Percentiles rank a stretch among this genome's conserved stretches.
Evolutionary conservation across 2,329 filamentous ascomycete species (phyloP).

Genomic region (Cercospora sp.): DNA sequence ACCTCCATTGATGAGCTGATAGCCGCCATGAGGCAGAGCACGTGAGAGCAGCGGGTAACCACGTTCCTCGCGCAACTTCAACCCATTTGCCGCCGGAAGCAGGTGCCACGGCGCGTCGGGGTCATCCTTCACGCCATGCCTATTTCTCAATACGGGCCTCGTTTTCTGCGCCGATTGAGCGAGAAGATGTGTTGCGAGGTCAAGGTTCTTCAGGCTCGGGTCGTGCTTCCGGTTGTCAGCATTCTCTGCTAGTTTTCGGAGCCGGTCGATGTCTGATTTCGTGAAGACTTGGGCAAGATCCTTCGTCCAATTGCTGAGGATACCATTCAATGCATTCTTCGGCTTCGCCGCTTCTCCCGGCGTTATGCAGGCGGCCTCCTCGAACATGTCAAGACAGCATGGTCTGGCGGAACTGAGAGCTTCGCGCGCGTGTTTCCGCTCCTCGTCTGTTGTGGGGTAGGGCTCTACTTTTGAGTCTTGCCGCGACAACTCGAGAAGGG

Average conservation of each 20-base stretch:
- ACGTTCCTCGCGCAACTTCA: constrained; percentile 33
- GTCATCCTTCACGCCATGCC: constrained; percentile 33
- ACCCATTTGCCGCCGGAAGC: constrained; percentile 37
- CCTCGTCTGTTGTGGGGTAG: background rate
- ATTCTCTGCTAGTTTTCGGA: background rate
- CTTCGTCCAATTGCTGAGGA: background rate
- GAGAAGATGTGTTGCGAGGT: background rate
- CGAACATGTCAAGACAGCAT: background rate
- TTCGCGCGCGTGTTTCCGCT: background rate
- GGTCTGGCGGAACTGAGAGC: background rate
- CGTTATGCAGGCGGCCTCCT: background rate
- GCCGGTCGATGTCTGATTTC: background rate
- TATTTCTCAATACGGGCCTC: background rate
- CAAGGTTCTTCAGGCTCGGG: background rate
- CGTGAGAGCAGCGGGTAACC: constrained; percentile 34
- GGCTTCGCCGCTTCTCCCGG: background rate
- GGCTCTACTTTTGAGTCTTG: background rate
- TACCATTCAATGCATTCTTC: background rate
- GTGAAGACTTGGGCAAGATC: background rate
- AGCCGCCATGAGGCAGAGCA: constrained; percentile 33
- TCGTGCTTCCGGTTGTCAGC: background rate
- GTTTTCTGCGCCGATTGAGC: background rate
- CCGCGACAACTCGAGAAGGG: background rate
- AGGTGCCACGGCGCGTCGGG: constrained; percentile 35
- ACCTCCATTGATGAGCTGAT: constrained; percentile 29